Evolutionary conservation across 805 yeast genomes (phyloP), one percentile per base, ranked within the genome.

Genomic region (Candida multigemmis): DNA sequence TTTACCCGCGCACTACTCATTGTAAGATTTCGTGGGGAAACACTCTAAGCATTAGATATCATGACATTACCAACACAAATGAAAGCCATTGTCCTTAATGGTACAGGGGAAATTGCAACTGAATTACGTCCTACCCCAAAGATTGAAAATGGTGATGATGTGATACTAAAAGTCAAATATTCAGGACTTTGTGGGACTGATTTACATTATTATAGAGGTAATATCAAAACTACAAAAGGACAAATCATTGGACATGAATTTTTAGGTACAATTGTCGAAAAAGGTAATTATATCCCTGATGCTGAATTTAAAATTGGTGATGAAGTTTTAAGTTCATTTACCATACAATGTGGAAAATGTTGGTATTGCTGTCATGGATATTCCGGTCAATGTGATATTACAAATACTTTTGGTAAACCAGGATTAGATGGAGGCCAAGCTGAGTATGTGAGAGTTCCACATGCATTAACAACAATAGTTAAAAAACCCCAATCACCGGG

Each of bases 341-440:
- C 79, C 5, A 60, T 69, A 7, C 78, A 72, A 34, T 73, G 81
- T 45, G 77, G 77, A 1, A 46, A 52, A 16, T 74, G 80, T 41
- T 73, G 71, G 67, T 72, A 67, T 36, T 74, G 81, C 41, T 40
- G 55, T 27, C 63, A 65, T 28, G 77, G 77, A 1, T 53, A 61
- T 28, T 59, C 75, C 7, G 72, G 76, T 2, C 67, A 68, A 25
- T 74, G 82, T 45, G 65, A 59, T 15, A 50, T 56, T 14, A 64
- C 75, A 24, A 66, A 60, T 40, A 73, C 76, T 9, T 74, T 74
- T 46, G 81, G 81, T 3, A 70, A 74, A 24, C 47, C 61, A 17
- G 71, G 68, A 0, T 48, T 73, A 12, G 68, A 71, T 33, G 81
- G 80, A 1, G 78, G 72, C 2, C 80, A 74, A 39, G 78, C 79